phyloP scores from a whole-genome alignment of 2,329 filamentous ascomycete species.

The Beauveria pseudobassiana region DNA sequence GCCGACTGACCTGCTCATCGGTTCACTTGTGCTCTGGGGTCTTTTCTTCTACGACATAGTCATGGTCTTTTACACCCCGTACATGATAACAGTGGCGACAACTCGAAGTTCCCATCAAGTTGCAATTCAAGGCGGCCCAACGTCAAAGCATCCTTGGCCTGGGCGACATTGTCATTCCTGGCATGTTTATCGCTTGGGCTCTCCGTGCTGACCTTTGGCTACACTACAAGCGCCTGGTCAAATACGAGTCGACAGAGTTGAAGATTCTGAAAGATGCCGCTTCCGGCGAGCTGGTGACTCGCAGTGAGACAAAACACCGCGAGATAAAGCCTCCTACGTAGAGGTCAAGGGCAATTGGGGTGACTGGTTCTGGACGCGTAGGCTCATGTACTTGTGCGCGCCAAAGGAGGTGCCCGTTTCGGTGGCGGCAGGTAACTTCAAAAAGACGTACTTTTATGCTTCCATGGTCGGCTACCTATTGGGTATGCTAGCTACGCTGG shows the following conservation, averaged over 20 bases:
- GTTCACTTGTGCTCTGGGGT: conserved; percentile 66
- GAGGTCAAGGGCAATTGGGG: conserved; percentile 71
- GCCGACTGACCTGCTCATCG: conserved; percentile 79
- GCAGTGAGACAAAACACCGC: conserved; percentile 33
- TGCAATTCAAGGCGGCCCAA: conserved; percentile 65
- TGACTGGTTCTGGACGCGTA: conserved; percentile 68
- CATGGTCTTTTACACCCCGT: conserved; percentile 81
- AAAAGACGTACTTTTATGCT: conserved; percentile 79
- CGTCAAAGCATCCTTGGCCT: conserved; percentile 77
- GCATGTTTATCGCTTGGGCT: conserved; percentile 81
- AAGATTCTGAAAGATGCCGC: conserved; percentile 25
- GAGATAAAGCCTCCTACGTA: conserved; percentile 45
- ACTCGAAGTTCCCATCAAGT: conserved; percentile 85
- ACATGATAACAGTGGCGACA: conserved; percentile 83
- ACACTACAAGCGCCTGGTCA: conserved; percentile 65
- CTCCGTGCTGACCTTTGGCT: conserved; percentile 87
- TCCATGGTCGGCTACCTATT: conserved; percentile 67
- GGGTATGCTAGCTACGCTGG: conserved; percentile 70
- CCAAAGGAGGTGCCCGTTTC: conserved; percentile 21
- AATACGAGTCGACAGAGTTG: conserved; percentile 30
- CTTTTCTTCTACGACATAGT: conserved; percentile 95
- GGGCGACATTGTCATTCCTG: conserved; percentile 89
- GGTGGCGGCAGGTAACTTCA: conserved; percentile 48
- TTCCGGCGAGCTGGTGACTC: conserved; percentile 27
- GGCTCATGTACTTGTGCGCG: conserved; percentile 19